Conservation (phyloP, 139 green algal genomes). For the Edaphochlamys debaryana region DNA sequence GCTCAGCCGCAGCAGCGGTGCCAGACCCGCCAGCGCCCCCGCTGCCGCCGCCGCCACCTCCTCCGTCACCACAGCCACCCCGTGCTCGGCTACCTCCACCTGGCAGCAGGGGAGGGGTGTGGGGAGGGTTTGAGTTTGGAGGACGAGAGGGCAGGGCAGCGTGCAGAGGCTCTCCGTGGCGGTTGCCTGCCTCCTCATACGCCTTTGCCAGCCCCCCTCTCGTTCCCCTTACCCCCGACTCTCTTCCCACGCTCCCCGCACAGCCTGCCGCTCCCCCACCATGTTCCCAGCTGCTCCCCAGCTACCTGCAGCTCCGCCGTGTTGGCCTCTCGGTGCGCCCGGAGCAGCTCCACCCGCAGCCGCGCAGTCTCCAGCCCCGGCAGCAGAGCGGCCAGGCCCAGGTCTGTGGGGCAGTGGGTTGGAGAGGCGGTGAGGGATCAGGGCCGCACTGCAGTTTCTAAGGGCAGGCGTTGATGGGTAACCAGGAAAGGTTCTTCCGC, state of each 20-base stretch:
- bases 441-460: too few species aligned
- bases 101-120: background rate
- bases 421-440: too few species aligned
- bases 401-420: background rate
- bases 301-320: conserved; percentile 31
- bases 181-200: too few species aligned
- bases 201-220: too few species aligned
- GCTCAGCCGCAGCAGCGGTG: background rate
- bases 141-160: too few species aligned
- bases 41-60: conserved; percentile 20
- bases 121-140: background rate
- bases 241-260: background rate
- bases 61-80: background rate
- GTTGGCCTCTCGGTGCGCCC: background rate
- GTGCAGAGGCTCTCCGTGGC: too few species aligned
- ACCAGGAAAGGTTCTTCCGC: too few species aligned
- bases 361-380: conserved; percentile 29
- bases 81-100: conserved; percentile 32
- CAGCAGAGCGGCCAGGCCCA: conserved; percentile 12
- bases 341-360: conserved; percentile 26
- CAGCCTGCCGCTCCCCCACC: background rate
- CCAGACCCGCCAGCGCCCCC: conserved; percentile 7
- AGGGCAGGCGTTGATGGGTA: too few species aligned
- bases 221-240: too few species aligned
- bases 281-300: too few species aligned